Evolutionary conservation across 2,329 filamentous ascomycete genomes (phyloP).

Genomic region (Alternaria panax): DNA sequence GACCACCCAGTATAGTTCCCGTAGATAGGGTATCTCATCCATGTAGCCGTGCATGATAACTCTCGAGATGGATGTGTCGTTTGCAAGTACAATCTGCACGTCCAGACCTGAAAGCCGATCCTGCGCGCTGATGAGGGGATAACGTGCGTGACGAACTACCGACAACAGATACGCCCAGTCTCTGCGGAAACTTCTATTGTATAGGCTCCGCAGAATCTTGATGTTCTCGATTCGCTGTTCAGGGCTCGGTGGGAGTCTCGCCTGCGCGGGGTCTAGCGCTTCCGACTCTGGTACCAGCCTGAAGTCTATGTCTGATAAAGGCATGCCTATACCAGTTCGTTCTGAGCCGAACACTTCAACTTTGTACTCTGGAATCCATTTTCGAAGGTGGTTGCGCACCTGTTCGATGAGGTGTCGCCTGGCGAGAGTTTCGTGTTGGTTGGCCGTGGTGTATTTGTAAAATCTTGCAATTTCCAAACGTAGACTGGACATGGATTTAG

Average conservation of each 20-base stretch:
- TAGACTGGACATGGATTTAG: conserved; percentile 24
- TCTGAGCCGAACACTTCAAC: conserved; percentile 63
- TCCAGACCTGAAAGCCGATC: conserved; percentile 59
- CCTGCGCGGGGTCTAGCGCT: conserved; percentile 3
- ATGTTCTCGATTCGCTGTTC: conserved; percentile 14
- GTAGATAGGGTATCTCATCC: conserved; percentile 58
- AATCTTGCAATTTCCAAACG: conserved; percentile 37
- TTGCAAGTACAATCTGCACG: conserved; percentile 60
- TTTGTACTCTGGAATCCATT: conserved; percentile 29
- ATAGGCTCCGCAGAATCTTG: conserved; percentile 12
- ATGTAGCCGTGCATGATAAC: conserved; percentile 57
- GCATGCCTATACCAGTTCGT: conserved; percentile 59
- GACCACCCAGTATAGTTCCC: conserved; percentile 58
- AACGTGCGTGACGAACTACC: conserved; percentile 39
- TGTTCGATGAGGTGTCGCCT: conserved; percentile 46
- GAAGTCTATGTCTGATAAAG: conserved; percentile 64
- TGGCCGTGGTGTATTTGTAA: conserved; percentile 47
- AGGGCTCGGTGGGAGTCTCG: conserved; percentile 25
- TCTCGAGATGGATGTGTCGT: conserved; percentile 51
- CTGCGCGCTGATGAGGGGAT: conserved; percentile 52
- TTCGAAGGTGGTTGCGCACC: conserved; percentile 26
- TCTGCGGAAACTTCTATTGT: background rate
- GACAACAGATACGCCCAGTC: conserved; percentile 22
- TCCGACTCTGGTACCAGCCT: conserved; percentile 37
- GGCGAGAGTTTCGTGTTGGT: conserved; percentile 51